Evolutionary conservation across 164 flowering plant genomes (phyloP), one percentile per base, ranked within the genome.

Genomic region (Chimonanthus praecox): DNA sequence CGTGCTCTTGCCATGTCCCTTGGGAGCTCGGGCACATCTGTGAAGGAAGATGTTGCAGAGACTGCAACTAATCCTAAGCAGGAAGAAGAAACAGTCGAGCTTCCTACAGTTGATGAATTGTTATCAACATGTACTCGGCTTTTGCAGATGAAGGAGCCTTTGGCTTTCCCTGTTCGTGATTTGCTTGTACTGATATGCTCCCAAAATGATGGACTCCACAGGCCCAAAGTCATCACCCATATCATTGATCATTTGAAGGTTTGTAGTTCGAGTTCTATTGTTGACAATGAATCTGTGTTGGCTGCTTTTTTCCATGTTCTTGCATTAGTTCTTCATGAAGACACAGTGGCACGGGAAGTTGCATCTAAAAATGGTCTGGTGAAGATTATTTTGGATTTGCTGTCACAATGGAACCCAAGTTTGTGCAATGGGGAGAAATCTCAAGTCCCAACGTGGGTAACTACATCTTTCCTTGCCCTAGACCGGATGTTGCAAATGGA

Each of bases 1-100:
- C 98, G 98, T 78, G 99, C 99, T 47, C 97, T 94, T 81, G 99
- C 98, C 65, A 87, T 96, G 92, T 96, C 99, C 20, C 88, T 96
- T 21, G 98, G 99, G 58, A 89, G 83, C 74, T 83, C 97, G 64
- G 92, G 84, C 62, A 64, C 88, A 68, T 88, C 89, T 3, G 43
- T 83, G 44, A 86, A 89, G 75, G 94, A 87, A 61, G 91, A 90
- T 79, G 85, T 85, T 67, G 86, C n/a, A 68, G 75, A 83, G 45
- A 76, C 51, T 83, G 86, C 81, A 45, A 76, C 10, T 73, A 79
- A 60, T 49, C 82, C 68, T 51, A 88, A 79, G 54, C 84, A 88
- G 77, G 97, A 90, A 78, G 91, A 87, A 82, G 94, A 88, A 73
- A 75, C 78, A 68, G 88, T 87, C 21, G 89, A 88, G 43, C 92